A percentile compares a stretch with the other conserved stretches of the same genome.
phyloP scores from a whole-genome alignment of 2,329 filamentous ascomycete species.

The Alternaria sp. region DNA sequence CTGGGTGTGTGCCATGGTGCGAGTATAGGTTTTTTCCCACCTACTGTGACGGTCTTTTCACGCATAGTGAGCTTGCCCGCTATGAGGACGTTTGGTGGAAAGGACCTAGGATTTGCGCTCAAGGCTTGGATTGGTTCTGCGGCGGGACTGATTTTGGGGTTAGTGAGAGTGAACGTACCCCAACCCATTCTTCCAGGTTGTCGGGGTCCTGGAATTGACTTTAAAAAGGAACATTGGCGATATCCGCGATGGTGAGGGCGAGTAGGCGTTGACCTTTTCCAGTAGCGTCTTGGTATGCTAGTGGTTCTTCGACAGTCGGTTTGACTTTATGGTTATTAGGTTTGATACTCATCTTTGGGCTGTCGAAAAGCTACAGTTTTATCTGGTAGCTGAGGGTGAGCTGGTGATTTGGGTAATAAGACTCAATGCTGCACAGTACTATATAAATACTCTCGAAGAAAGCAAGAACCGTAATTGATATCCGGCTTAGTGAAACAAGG shows the following conservation, averaged over 20 bases:
- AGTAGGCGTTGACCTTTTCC: not conserved
- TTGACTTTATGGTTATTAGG: not conserved
- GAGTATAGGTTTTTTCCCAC: not conserved
- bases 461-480: not conserved
- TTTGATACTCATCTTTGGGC: not conserved
- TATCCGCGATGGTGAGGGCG: not conserved
- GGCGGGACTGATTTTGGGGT: not conserved
- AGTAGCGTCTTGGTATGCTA: not conserved
- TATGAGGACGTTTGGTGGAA: not conserved
- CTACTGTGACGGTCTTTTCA: not conserved
- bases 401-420: not conserved
- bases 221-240: not conserved
- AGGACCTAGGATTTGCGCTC: not conserved
- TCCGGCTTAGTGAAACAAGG: not conserved
- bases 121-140: not conserved
- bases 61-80: not conserved
- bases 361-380: too few species aligned
- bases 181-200: conserved; percentile 1
- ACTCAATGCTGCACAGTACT: not conserved
- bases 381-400: not conserved
- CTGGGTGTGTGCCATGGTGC: not conserved
- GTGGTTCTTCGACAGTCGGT: not conserved
- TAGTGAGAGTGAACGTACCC: not conserved
- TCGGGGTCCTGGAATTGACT: not conserved
- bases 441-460: not conserved